These are phyloP conservation scores for Malus hybrid DNA, from an alignment of 331 rosid species.

Conservation along the genomic window DNA sequence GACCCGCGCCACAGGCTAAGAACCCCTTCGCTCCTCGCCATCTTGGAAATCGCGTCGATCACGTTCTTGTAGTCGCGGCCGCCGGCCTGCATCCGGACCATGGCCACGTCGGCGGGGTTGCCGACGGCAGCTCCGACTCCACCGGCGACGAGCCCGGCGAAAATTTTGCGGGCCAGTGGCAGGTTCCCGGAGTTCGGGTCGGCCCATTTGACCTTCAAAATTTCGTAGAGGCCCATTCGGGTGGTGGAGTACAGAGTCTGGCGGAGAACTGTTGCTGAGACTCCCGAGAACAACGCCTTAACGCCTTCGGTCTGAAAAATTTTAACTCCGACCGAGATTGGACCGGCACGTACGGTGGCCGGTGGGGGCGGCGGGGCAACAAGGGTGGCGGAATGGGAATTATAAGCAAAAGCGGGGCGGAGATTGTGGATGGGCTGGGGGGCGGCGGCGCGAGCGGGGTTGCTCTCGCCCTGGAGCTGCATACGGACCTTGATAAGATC, in stretches of 20 bases:
- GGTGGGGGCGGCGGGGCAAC: not conserved
- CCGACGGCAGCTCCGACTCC: conserved; percentile 80
- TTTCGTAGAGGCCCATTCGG: conserved; percentile 88
- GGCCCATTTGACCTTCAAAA: conserved; percentile 61
- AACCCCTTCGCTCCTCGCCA: conserved; percentile 62
- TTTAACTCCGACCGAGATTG: conserved; percentile 46
- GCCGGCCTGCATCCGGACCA: conserved; percentile 96
- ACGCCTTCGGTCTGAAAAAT: conserved; percentile 53
- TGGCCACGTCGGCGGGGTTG: conserved; percentile 85
- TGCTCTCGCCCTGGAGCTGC: conserved; percentile 66
- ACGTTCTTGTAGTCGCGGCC: conserved; percentile 77
- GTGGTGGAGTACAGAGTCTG: conserved; percentile 90
- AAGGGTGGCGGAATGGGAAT: conserved; percentile 19
- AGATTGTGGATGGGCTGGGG: conserved; percentile 24
- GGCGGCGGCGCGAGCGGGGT: not conserved
- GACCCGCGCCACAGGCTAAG: conserved; percentile 90
- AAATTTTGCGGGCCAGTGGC: conserved; percentile 37
- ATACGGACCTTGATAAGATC: conserved; percentile 87
- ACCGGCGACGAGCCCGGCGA: conserved; percentile 65
- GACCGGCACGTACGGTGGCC: conserved; percentile 24
- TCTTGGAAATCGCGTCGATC: conserved; percentile 54
- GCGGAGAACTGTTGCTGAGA: conserved; percentile 82
- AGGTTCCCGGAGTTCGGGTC: conserved; percentile 41
- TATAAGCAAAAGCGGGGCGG: conserved; percentile 49
- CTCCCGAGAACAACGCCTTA: conserved; percentile 61